Conservation (phyloP, 345 rosid species). For the Moricandia moricandioides region DNA sequence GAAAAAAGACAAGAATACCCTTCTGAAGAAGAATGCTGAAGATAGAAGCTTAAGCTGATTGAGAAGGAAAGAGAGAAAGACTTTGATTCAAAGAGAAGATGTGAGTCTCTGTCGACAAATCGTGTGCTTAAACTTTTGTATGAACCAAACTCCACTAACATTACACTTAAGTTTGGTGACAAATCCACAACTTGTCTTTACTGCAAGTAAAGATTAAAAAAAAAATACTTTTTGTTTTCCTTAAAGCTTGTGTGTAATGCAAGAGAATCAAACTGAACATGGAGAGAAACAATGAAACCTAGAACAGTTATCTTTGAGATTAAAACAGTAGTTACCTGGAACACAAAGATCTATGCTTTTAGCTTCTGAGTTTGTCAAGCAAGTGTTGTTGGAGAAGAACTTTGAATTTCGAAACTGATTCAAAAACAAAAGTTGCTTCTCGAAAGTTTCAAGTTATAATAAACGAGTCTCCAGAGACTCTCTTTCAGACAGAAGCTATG, state of each 20-base stretch:
- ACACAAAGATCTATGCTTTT: constrained; percentile 24
- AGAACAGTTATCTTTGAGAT: background rate
- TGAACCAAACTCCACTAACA: constrained; percentile 51
- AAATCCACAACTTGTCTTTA: constrained; percentile 25
- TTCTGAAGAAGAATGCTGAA: constrained; percentile 23
- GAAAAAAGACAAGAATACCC: constrained; percentile 41
- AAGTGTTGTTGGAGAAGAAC: constrained; percentile 29
- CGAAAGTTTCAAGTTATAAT: constrained; percentile 3
- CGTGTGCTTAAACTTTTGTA: constrained; percentile 49
- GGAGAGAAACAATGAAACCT: background rate
- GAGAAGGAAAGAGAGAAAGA: constrained; percentile 29
- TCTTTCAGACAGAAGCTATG: constrained; percentile 27
- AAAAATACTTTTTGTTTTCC: background rate
- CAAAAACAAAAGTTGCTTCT: constrained; percentile 46
- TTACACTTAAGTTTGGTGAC: constrained; percentile 36
- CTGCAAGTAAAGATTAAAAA: background rate
- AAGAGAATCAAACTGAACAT: constrained; percentile 26
- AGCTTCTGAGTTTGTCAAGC: background rate
- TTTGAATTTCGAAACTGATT: constrained; percentile 37
- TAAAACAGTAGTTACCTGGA: constrained; percentile 25
- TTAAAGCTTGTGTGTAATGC: constrained; percentile 10
- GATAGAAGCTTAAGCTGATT: constrained; percentile 10
- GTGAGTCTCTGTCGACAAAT: constrained; percentile 65
- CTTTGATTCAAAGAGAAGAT: constrained; percentile 85
- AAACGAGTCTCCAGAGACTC: background rate